phyloP scores from a whole-genome alignment of 805 yeast species.

The Nakazawaea laoshanensis region DNA sequence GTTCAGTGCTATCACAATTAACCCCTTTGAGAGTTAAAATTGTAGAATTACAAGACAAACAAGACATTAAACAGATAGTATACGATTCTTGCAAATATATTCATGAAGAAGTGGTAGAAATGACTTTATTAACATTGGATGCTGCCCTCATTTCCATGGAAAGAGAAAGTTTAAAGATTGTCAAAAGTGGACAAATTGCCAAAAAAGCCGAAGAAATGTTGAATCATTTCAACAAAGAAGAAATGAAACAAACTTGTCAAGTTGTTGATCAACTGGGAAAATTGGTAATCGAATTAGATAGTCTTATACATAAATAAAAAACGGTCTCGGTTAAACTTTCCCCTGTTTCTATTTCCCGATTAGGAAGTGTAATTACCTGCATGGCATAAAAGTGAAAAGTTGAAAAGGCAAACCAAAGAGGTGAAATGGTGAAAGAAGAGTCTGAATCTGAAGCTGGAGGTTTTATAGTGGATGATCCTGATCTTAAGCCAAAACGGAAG shows the following conservation, averaged over 20 bases:
- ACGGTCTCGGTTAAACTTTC: no score
- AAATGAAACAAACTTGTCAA: no score
- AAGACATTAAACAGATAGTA: conserved; percentile 1
- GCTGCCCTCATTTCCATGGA: background rate
- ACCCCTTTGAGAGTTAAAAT: background rate
- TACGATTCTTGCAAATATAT: conserved; percentile 1
- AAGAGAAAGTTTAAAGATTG: background rate
- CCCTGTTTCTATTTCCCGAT: no score
- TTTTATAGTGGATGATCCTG: conserved; percentile 30
- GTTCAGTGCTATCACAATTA: conserved; percentile 2
- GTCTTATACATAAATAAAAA: no score
- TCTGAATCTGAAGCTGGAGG: conserved; percentile 25
- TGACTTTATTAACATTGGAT: conserved; percentile 6
- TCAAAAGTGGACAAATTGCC: no score
- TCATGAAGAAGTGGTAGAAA: conserved; percentile 4
- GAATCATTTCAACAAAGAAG: no score
- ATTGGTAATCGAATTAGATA: no score
- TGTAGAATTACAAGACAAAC: background rate
- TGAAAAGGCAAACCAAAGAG: no score
- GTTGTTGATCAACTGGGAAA: no score
- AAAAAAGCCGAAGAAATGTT: no score
- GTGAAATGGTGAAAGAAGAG: conserved; percentile 1
- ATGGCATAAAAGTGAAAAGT: no score
- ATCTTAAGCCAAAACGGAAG: conserved; percentile 11
- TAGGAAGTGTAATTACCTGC: no score